These are phyloP conservation scores for Starmera pachycereana DNA, from an alignment of 805 yeast genomes.

Conservation along the genomic window DNA sequence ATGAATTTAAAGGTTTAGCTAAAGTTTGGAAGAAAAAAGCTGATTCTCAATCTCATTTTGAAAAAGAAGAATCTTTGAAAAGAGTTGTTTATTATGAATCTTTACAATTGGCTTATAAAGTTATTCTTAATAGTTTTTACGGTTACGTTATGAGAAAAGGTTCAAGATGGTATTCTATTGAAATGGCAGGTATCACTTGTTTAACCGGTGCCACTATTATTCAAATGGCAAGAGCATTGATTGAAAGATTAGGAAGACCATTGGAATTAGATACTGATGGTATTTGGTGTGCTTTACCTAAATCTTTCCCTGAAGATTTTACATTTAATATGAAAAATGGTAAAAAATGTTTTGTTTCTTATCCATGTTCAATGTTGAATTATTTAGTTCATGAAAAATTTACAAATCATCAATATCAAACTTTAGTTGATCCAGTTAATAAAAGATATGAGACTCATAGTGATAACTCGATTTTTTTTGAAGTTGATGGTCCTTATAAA, in stretches of 20 bases:
- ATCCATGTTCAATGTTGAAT: constrained; percentile 94
- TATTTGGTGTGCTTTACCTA: constrained; percentile 97
- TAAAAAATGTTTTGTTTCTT: constrained; percentile 64
- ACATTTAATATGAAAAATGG: constrained; percentile 66
- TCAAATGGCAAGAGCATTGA: constrained; percentile 90
- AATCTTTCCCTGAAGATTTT: constrained; percentile 86
- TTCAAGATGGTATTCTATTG: constrained; percentile 98
- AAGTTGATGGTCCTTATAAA: constrained; percentile 96
- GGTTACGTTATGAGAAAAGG: constrained; percentile 99
- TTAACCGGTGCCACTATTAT: constrained; percentile 96
- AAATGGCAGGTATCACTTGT: constrained; percentile 99
- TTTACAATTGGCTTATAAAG: constrained; percentile 92
- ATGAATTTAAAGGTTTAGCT: constrained; percentile 88
- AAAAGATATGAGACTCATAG: constrained; percentile 66
- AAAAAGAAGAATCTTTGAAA: constrained; percentile 84
- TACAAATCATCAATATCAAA: constrained; percentile 93
- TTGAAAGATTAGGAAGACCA: constrained; percentile 91
- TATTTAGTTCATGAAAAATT: constrained; percentile 84
- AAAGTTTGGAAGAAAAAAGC: constrained; percentile 89
- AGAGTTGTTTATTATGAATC: constrained; percentile 93
- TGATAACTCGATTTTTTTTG: constrained; percentile 93
- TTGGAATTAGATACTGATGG: constrained; percentile 97
- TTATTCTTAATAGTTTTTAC: constrained; percentile 89
- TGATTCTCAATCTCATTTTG: constrained; percentile 39
- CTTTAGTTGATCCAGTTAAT: constrained; percentile 57